Evolutionary conservation across 2,329 filamentous ascomycete species (phyloP).

Genomic region (Aspergillus tanneri): DNA sequence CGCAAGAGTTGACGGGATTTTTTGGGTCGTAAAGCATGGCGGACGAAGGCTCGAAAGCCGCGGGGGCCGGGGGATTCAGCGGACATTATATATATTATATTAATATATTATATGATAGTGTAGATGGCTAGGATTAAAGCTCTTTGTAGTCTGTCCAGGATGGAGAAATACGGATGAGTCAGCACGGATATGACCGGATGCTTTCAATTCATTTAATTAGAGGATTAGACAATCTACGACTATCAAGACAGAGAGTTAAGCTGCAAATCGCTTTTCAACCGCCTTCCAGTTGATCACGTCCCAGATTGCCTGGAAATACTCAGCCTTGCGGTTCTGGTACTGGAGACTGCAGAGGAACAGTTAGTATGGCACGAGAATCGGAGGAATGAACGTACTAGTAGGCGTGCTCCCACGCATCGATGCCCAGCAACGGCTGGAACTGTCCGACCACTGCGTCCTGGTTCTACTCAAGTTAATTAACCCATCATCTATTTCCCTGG

Average conservation of each 20-base stretch:
- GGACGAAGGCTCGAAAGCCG: conserved; percentile 32
- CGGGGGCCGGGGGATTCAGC: conserved; percentile 32
- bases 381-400: conserved; percentile 65
- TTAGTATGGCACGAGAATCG: conserved; percentile 18
- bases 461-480: conserved; percentile 61
- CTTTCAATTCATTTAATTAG: too few species aligned
- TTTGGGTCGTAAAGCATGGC: conserved; percentile 34
- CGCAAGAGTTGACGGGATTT: conserved; percentile 40
- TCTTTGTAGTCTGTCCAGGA: too few species aligned
- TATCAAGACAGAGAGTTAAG: background rate
- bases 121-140: too few species aligned
- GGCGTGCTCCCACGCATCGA: conserved; percentile 95
- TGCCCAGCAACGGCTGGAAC: conserved; percentile 77
- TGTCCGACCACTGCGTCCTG: conserved; percentile 86
- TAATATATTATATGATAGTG: too few species aligned
- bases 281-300: conserved; percentile 95
- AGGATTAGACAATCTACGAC: background rate
- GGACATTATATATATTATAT: conserved; percentile 23
- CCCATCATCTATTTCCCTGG: too few species aligned
- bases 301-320: conserved; percentile 93
- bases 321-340: conserved; percentile 95
- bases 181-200: too few species aligned
- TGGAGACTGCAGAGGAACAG: conserved; percentile 59
- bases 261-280: conserved; percentile 70
- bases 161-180: background rate